Percentiles rank a stretch among this genome's conserved stretches.
These are phyloP conservation scores for Metrosideros polymorpha DNA, from an alignment of 441 rosid species.

Conservation along the genomic window DNA sequence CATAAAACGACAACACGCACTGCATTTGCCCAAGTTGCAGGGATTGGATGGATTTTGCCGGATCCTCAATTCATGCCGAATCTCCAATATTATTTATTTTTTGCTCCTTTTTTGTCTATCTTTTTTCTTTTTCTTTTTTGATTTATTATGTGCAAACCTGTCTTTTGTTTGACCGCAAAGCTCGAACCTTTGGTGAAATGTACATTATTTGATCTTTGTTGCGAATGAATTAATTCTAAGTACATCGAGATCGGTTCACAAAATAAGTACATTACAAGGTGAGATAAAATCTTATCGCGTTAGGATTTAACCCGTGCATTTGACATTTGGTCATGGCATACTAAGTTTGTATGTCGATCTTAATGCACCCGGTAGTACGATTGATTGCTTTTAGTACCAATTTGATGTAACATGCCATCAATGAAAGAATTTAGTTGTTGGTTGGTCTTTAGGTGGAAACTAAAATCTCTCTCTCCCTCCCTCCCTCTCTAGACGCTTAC, in stretches of 20 bases:
- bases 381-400: not conserved
- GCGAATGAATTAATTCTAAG: not conserved
- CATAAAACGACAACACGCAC: not conserved
- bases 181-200: not conserved
- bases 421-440: not conserved
- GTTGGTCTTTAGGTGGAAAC: not conserved
- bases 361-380: too few species aligned
- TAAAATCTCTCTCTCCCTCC: too few species aligned
- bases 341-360: fast-evolving
- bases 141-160: not conserved
- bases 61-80: not conserved
- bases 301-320: not conserved
- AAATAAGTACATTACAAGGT: not conserved
- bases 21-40: not conserved
- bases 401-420: not conserved
- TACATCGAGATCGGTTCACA: not conserved
- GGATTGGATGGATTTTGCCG: not conserved
- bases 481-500: not conserved
- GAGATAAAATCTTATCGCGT: not conserved
- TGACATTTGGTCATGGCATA: not conserved
- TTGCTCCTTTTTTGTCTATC: not conserved
- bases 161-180: not conserved
- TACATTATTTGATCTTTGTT: not conserved
- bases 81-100: not conserved
- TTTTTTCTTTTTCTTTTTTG: not conserved